Conservation (phyloP, 1,284 basidiomycete species). For the Coniophora puteana region DNA sequence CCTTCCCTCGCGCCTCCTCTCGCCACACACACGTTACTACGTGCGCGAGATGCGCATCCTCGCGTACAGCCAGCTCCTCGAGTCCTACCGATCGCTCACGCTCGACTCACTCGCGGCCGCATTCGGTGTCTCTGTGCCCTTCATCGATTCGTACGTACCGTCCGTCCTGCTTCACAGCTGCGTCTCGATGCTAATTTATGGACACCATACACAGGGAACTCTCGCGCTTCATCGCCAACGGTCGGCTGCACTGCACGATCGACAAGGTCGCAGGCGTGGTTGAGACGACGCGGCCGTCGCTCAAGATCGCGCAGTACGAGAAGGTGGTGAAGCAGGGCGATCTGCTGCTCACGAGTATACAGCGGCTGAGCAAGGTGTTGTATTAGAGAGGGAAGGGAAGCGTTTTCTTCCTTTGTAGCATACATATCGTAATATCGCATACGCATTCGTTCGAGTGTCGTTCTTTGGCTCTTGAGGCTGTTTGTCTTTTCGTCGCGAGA, state of each 20-base stretch:
- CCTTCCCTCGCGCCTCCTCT: constrained; percentile 81
- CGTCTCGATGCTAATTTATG: constrained; percentile 6
- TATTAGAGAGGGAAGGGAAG: too few species aligned
- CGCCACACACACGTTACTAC: constrained; percentile 88
- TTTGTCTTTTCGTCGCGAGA: too few species aligned
- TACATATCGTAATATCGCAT: too few species aligned
- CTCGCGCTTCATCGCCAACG: constrained; percentile 88
- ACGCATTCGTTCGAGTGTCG: too few species aligned
- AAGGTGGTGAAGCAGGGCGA: constrained; percentile 88
- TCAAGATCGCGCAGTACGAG: constrained; percentile 90
- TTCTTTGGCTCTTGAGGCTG: too few species aligned
- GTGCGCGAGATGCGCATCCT: constrained; percentile 96
- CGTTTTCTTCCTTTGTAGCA: too few species aligned
- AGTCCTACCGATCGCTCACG: constrained; percentile 89
- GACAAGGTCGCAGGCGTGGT: constrained; percentile 94
- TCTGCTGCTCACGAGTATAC: constrained; percentile 77
- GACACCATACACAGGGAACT: constrained; percentile 62
- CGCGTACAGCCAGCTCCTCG: constrained; percentile 89
- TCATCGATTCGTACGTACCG: constrained; percentile 75
- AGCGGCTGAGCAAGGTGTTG: constrained; percentile 72
- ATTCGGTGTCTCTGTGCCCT: constrained; percentile 88
- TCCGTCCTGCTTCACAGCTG: neutral
- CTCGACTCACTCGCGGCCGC: constrained; percentile 83
- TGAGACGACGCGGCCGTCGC: constrained; percentile 86
- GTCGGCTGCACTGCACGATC: constrained; percentile 88